Conservation (phyloP, 805 yeast genomes). For the Clavispora phyllophila region DNA sequence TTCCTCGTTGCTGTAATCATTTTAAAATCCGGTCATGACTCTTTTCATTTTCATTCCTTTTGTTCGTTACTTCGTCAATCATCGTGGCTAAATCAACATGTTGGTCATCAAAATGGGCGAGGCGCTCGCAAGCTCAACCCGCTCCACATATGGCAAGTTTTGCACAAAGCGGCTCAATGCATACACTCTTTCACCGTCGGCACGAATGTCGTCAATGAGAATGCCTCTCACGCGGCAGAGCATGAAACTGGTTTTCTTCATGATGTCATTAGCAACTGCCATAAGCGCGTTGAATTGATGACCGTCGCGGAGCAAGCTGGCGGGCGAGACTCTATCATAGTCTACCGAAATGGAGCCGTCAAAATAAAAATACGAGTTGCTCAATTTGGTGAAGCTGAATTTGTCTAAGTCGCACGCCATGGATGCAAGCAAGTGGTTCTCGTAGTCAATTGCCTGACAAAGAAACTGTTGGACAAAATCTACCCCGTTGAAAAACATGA, state of each 20-base stretch:
- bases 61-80: background rate
- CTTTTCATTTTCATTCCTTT: background rate
- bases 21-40: too few relatives aligned
- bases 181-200: slow-evolving; percentile 26
- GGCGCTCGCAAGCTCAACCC: slow-evolving; percentile 5
- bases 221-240: slow-evolving; percentile 26
- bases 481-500: slow-evolving; percentile 36
- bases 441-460: slow-evolving; percentile 27
- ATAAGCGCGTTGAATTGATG: slow-evolving; percentile 25
- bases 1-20: too few relatives aligned
- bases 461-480: slow-evolving; percentile 27
- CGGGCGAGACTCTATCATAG: slow-evolving; percentile 2
- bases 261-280: slow-evolving; percentile 29
- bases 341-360: slow-evolving; percentile 21
- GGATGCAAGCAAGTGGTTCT: slow-evolving; percentile 8
- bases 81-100: background rate
- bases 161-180: slow-evolving; percentile 26
- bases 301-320: background rate
- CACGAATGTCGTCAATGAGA: slow-evolving; percentile 27
- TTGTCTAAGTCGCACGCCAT: slow-evolving; percentile 2
- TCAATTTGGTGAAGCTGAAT: slow-evolving; percentile 12
- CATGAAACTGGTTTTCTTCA: slow-evolving; percentile 31
- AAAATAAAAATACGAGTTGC: slow-evolving; percentile 30
- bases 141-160: slow-evolving; percentile 30
- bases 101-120: slow-evolving; percentile 1